Evolutionary conservation across 2,329 filamentous ascomycete genomes (phyloP), one percentile per base, ranked within the genome.

Genomic region (Colletotrichum spinosum): DNA sequence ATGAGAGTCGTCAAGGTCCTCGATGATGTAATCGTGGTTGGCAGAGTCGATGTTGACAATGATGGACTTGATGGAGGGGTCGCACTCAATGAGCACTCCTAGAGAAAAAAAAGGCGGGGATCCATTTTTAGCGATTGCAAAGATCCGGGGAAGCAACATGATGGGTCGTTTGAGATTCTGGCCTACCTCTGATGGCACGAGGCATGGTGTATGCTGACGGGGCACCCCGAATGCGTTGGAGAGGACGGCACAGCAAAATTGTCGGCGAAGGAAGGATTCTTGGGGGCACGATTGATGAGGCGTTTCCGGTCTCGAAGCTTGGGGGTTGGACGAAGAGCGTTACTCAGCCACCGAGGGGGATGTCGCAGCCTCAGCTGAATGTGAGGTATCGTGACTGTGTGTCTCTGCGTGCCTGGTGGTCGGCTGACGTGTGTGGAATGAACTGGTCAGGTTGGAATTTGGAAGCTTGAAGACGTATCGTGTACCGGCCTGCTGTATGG

Each of bases 31-130:
- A 69, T 90, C 88, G 77, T 94, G 88, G 70, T 85, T 84, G 62
- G 87, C 82, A 71, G 82, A 86, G 77, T 95, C 90, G 70, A 95
- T 92, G 72, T 89, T 91, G 71, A 92, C 83, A 73, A 95, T 90
- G 81, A 94, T 93, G 68, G 92, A 91, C 79, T 94, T 94, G 84
- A 95, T 94, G 49, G 91, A 92, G n/a, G 92, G 90, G 75, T 95
- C 92, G 78, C 91, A 93, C 77, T 93, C 88, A 77, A 95, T 88
- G 69, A 95, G 85, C 35, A 92, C 89, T 68, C 92, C 92, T 87
- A 55, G 17, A 37, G n/a, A 15, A 61, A 42, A 50, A 37, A 42
- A 50, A 37, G 37, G 25, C n/a, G 54, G 12, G 35, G 17, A 46
- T 64, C 41, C 60, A 69, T 68, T 51, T 62, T 25, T 25, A 25